Evolutionary conservation across 768 basidiomycete genomes (phyloP), one percentile per base, ranked within the genome.

Genomic region (Ramaria sp.): DNA sequence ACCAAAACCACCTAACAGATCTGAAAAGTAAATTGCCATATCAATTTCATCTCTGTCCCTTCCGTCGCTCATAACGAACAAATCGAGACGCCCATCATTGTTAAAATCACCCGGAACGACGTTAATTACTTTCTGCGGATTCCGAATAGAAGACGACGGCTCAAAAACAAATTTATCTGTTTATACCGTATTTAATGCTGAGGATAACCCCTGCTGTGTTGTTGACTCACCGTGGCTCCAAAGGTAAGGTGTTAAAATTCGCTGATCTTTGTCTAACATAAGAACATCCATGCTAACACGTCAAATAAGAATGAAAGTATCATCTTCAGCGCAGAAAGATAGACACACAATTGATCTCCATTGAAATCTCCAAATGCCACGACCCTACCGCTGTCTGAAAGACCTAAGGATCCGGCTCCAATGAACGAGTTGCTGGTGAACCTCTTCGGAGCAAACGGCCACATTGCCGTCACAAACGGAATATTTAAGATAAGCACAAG

Each of bases 351-450:
- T 66, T 97, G 93, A 67, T 98, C 92, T 4, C 89, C 93, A 66
- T 97, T 82, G 67, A 94, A 95, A 71, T 99, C 95, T 30, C 93
- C 96, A 61, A 90, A 88, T 7, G 93, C 94, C 57, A 90, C 75
- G 18, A 96, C 77, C 50, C 87, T 76, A 25, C 80, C 82, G 51
- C 80, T 77, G n/a, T 73, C 75, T 45, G 76, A 76, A 30, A 97
- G 69, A 1, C 93, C 94, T 66, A 94, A 72, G 1, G 82, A 70
- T 7, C 92, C 94, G 2, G 91, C 84, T 57, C 79, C 73, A 48
- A 96, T 71, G 50, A 97, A 75, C 0, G 85, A 77, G 62, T 93
- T 94, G 51, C 82, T 80, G 9, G 76, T 80, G 70, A 91, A 95
- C 38, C 88, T 75, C 65, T 93, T 90, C n/a, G 82, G 77, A 41